These are phyloP conservation scores for Coelastrella sp. DNA, from an alignment of 139 green algal genomes.

Conservation along the genomic window DNA sequence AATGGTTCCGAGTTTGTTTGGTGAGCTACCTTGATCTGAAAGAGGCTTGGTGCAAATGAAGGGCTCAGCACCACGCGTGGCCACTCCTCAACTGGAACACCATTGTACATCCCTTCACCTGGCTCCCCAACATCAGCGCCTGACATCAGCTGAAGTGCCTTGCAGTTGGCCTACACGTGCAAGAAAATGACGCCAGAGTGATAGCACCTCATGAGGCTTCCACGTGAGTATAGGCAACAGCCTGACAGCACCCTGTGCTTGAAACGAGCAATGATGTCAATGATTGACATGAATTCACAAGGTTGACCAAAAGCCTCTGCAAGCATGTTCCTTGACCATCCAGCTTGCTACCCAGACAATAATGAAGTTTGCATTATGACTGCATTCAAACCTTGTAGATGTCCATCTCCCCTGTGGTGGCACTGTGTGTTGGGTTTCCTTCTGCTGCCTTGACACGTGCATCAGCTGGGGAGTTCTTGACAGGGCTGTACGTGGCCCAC, in stretches of 20 bases:
- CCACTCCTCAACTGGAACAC: slow-evolving; percentile 73
- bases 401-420: slow-evolving; percentile 77
- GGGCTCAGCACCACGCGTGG: slow-evolving; percentile 84
- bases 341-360: too few species aligned
- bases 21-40: slow-evolving; percentile 79
- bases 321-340: too few species aligned
- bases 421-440: slow-evolving; percentile 88
- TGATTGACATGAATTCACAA: too few species aligned
- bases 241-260: too few species aligned
- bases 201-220: too few species aligned
- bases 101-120: slow-evolving; percentile 64
- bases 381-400: slow-evolving; percentile 66
- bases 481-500: slow-evolving; percentile 95
- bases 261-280: too few species aligned
- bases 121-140: slow-evolving; percentile 29
- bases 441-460: slow-evolving; percentile 83
- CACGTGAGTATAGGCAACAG: too few species aligned
- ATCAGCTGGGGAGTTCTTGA: slow-evolving; percentile 96
- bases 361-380: too few species aligned
- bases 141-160: slow-evolving; percentile 51
- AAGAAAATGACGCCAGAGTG: too few species aligned
- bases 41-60: slow-evolving; percentile 78
- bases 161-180: slow-evolving; percentile 49
- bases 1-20: too few species aligned
- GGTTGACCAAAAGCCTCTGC: too few species aligned